Conservation (phyloP, 495 filamentous ascomycete species). For the Podospora appendiculata region DNA sequence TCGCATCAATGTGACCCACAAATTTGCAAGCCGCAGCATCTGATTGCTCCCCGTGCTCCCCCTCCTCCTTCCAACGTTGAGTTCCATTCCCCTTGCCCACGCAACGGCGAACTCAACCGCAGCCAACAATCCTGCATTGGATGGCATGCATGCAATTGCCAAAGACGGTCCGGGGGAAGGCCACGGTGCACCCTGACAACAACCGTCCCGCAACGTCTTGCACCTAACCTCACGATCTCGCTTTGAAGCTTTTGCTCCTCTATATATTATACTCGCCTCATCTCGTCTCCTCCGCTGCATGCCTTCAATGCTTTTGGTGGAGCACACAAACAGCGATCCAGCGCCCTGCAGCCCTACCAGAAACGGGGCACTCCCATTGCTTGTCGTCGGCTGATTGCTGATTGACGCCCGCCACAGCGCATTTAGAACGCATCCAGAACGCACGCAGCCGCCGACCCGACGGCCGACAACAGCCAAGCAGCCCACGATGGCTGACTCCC, state of each 20-base stretch:
- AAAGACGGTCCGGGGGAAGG: background rate
- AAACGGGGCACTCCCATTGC: background rate
- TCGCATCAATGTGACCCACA: too few species aligned
- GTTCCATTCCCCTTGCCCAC: too few species aligned
- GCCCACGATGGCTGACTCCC: slow-evolving; percentile 16
- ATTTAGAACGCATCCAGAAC: background rate
- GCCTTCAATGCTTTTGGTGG: background rate
- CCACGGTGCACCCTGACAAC: background rate
- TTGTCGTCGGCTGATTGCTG: background rate
- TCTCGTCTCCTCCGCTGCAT: background rate
- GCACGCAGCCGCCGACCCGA: background rate
- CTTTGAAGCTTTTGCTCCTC: background rate
- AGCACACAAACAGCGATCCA: background rate
- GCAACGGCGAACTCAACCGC: too few species aligned
- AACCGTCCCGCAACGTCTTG: background rate
- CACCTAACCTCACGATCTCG: background rate
- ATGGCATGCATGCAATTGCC: too few species aligned
- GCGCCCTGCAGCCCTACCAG: background rate
- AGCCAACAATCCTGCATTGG: too few species aligned
- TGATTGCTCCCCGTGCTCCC: too few species aligned
- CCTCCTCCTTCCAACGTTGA: too few species aligned
- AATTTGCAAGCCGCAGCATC: too few species aligned
- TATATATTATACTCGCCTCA: background rate
- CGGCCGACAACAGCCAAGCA: background rate
- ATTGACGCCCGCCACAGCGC: background rate